Percentiles rank a stretch among this genome's conserved stretches.
These are phyloP conservation scores for Platanthera zijinensis DNA, from an alignment of 106 monocot genomes.

Conservation along the genomic window DNA sequence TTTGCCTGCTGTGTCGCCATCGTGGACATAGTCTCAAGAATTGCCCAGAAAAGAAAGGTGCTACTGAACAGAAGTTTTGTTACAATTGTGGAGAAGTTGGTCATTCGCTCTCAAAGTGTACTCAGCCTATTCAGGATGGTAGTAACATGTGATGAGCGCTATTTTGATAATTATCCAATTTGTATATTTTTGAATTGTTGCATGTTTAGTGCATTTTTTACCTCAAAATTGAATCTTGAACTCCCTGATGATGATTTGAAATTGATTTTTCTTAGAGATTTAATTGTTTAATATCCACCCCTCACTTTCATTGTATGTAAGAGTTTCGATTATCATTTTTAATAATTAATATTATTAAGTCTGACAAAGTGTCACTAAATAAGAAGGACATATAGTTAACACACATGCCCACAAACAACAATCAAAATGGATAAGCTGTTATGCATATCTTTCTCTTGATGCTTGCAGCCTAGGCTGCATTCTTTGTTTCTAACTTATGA, in stretches of 20 bases:
- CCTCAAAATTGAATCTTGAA: not conserved
- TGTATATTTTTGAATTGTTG: not conserved
- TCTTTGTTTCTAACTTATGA: too few species aligned
- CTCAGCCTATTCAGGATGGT: constrained; percentile 76
- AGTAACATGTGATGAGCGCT: not conserved
- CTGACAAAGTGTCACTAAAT: too few species aligned
- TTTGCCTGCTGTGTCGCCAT: constrained; percentile 82
- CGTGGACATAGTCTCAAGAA: constrained; percentile 89
- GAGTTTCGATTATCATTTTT: not conserved
- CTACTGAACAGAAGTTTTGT: constrained; percentile 51
- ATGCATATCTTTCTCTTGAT: too few species aligned
- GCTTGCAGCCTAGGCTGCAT: too few species aligned
- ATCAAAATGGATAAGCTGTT: too few species aligned
- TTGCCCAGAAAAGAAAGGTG: constrained; percentile 59
- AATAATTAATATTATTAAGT: not conserved
- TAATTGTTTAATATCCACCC: not conserved
- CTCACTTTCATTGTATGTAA: not conserved
- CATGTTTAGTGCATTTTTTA: not conserved
- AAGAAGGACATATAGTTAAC: too few species aligned
- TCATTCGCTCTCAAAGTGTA: constrained; percentile 75
- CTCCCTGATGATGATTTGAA: not conserved
- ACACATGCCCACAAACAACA: too few species aligned
- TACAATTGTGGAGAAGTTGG: constrained; percentile 92
- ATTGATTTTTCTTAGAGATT: not conserved
- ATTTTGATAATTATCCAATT: not conserved